Percentiles rank a stretch among this genome's conserved stretches.
Evolutionary conservation across 75 land plant species (phyloP).

Genomic region (Sequoia sempervirens): DNA sequence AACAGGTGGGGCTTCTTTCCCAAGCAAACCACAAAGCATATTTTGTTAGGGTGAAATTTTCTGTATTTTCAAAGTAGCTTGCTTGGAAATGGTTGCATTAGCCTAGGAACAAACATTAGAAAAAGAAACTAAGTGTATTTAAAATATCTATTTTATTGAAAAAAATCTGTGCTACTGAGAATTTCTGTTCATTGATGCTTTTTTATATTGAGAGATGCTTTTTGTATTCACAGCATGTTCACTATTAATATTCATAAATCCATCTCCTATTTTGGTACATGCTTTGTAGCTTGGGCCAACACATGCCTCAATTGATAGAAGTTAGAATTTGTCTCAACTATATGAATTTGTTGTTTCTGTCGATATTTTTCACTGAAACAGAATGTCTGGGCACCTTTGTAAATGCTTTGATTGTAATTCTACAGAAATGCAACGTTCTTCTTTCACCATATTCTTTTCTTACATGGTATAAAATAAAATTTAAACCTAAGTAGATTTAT

Average conservation of each 20-base stretch:
- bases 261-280: neutral
- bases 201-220: neutral
- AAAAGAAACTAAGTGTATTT: neutral
- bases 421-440: neutral
- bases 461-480: neutral
- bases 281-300: neutral
- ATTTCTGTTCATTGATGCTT: neutral
- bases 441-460: neutral
- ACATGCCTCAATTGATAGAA: neutral
- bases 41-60: neutral
- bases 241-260: neutral
- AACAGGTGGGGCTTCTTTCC: constrained; percentile 42
- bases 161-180: neutral
- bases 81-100: neutral
- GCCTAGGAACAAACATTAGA: neutral
- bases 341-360: neutral
- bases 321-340: neutral
- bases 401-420: neutral
- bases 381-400: neutral
- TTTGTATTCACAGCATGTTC: neutral
- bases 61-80: neutral
- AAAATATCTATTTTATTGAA: neutral
- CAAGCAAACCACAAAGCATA: neutral
- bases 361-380: neutral
- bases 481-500: neutral